Base-by-base conservation (phyloP, 768 basidiomycete species). In the Xerocomellus chrysenteron region DNA sequence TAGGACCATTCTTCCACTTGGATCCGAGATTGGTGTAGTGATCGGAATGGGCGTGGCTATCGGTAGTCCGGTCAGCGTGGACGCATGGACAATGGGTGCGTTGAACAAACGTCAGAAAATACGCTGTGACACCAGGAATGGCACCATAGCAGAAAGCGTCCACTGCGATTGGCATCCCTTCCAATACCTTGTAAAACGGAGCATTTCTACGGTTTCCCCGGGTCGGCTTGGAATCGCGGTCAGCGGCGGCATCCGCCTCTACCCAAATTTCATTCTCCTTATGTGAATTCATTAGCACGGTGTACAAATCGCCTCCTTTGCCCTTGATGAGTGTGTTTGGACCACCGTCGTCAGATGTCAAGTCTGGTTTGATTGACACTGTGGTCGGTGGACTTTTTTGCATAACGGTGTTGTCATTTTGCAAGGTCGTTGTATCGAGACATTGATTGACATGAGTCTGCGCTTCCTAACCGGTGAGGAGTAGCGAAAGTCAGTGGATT, bases 121-220 rank as follows among this genome's bases (percentile, higher is more conserved):
- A 98, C 0, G 94, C 91, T 30, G 84, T 90, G 26, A 98, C 83
- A 11, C 84, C 86, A 6, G 95, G 94, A 47, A 99, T 94, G 28
- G 80, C 78, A 7, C 96, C 97, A 68, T 98, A 99, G 37, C 88
- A 83, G 73, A 99, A 99, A 2, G 95, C 97, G 68, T 99, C 97
- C 1, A 99, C 97, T 16, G 96, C 94, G 26, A 99, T 90, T 10
- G 95, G 94, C 94, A 98, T 97, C 2, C 97, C 96, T 64, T 92
- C 90, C 62, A 98, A 69, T 24, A 94, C 82, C 75, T 98, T 99
- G 75, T 96, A 98, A 69, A 98, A 98, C 0, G 97, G 97, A 0
- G 94, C 92, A 55, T 83, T 86, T 56, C 90, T 76, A 30, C 90
- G 80, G 32, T 76, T 74, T 30, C 78, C 78, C 54, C 82, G 82